Evolutionary conservation across 306 rosid genomes (phyloP).

Genomic region (Casuarina glauca): DNA sequence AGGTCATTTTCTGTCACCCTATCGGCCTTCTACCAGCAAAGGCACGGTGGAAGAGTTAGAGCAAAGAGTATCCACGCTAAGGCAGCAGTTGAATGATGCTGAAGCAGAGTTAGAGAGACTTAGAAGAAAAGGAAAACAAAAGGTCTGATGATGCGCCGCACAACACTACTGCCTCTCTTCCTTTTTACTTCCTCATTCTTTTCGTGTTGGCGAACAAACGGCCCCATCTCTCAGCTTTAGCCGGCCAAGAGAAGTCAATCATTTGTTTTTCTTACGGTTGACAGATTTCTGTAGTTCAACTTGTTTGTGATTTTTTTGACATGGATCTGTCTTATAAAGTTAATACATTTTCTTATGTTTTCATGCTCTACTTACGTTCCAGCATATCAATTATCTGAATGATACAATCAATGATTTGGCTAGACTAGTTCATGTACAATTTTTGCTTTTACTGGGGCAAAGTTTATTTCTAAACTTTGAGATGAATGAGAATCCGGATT

Average conservation of each 20-base stretch:
- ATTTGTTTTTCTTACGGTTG: conserved; percentile 17
- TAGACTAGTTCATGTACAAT: not conserved
- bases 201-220: conserved; percentile 25
- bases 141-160: conserved; percentile 36
- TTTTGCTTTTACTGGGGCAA: not conserved
- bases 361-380: not conserved
- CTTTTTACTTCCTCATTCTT: conserved; percentile 30
- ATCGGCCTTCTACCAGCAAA: conserved; percentile 42
- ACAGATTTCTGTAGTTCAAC: conserved; percentile 16
- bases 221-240: conserved; percentile 25
- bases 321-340: conserved; percentile 7
- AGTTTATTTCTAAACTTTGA: not conserved
- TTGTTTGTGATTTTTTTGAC: not conserved
- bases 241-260: conserved; percentile 26
- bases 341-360: not conserved
- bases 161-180: conserved; percentile 23
- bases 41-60: conserved; percentile 64
- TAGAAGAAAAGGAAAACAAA: conserved; percentile 49
- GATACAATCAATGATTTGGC: not conserved
- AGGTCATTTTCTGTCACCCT: conserved; percentile 53
- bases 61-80: conserved; percentile 51
- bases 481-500: not conserved
- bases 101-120: conserved; percentile 71
- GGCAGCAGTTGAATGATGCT: conserved; percentile 57
- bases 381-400: not conserved